These are phyloP conservation scores for Penicillium subrubescens DNA, from an alignment of 495 filamentous ascomycete species.

Conservation along the genomic window DNA sequence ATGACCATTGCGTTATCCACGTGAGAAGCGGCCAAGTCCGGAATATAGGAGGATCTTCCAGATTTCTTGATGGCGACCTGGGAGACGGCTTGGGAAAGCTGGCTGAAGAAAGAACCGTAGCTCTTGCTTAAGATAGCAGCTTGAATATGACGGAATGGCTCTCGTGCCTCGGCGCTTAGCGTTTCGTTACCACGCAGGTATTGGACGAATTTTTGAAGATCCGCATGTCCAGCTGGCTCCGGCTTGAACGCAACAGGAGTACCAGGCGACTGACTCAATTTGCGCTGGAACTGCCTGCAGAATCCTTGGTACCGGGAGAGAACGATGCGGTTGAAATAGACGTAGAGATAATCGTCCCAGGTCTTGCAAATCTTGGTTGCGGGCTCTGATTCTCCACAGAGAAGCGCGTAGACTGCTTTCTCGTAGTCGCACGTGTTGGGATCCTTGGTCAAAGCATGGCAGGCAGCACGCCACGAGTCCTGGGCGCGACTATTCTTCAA, in stretches of 20 bases:
- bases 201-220: conserved; percentile 43
- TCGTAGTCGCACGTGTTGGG: conserved; percentile 74
- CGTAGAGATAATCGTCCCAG: conserved; percentile 92
- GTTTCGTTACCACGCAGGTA: conserved; percentile 39
- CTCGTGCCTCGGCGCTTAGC: conserved; percentile 42
- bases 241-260: conserved; percentile 38
- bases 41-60: conserved; percentile 32
- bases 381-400: conserved; percentile 78
- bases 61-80: conserved; percentile 28
- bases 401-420: conserved; percentile 82
- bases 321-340: conserved; percentile 81
- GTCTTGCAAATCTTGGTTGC: conserved; percentile 74
- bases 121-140: conserved; percentile 48
- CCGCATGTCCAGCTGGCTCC: conserved; percentile 42
- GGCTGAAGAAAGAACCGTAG: conserved; percentile 41
- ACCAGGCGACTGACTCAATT: conserved; percentile 41
- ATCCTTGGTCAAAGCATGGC: conserved; percentile 71
- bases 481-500: conserved; percentile 53
- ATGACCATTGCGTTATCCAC: conserved; percentile 43
- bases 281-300: conserved; percentile 48
- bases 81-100: conserved; percentile 42
- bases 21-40: conserved; percentile 27
- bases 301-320: conserved; percentile 53
- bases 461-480: conserved; percentile 77
- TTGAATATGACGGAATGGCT: conserved; percentile 50